Conservation (phyloP, 2,329 filamentous ascomycete species). For the Colletotrichum liaoningense region DNA sequence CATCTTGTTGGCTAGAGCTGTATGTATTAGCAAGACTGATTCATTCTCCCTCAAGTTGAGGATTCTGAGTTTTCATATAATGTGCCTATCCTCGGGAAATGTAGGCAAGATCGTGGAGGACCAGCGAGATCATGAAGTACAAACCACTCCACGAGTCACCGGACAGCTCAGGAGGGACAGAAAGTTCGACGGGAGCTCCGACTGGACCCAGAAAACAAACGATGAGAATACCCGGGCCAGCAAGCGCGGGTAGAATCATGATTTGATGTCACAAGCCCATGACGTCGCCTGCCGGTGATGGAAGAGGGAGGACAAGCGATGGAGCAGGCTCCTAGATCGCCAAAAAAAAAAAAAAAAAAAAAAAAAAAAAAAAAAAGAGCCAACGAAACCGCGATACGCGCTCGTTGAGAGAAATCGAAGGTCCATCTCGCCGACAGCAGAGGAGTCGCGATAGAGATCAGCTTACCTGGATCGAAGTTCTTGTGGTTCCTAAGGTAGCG, state of each 20-base stretch:
- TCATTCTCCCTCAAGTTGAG: not conserved
- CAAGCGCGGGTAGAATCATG: not conserved
- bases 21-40: not conserved
- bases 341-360: not conserved
- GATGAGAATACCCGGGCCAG: not conserved
- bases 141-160: not conserved
- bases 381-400: not conserved
- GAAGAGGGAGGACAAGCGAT: not conserved
- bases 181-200: too few species aligned
- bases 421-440: not conserved
- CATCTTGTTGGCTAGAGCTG: not conserved
- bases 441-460: not conserved
- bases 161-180: not conserved
- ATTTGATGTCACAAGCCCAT: not conserved
- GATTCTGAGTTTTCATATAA: not conserved
- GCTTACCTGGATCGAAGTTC: not conserved
- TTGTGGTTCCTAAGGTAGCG: slow-evolving; percentile 1
- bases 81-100: too few species aligned
- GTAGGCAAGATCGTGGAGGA: not conserved
- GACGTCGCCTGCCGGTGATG: not conserved
- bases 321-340: not conserved
- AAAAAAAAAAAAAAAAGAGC: not conserved
- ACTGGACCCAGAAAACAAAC: not conserved
- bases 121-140: not conserved
- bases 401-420: not conserved